Evolutionary conservation across 140 eudicot species (phyloP), one percentile per base, ranked within the genome.

Genomic region (Senecio squalidus): DNA sequence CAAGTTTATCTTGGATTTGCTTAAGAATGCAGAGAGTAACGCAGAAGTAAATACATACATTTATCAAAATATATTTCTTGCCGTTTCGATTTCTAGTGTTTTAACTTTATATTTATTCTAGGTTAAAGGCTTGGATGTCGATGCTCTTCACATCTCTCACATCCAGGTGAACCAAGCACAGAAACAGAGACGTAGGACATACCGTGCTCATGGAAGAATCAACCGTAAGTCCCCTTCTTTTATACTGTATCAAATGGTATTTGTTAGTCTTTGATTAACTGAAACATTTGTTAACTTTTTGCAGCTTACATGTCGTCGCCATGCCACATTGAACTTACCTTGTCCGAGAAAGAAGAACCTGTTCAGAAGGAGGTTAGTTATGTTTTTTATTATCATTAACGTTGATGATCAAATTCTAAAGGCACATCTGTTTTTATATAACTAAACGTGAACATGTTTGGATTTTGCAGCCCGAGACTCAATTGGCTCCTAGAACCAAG

Each of bases 81-180:
- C 43, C 30, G 57, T 34, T 2, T 11, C 0, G 13, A 27, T 9
- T 14, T 53, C 9, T 1, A 40, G 45, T 8, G 9, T 14, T 27
- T 0, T 27, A 25, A 1, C 18, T 61, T 17, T 13, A 23, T 48
- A 3, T 0, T 21, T 23, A 4, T 41, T 43, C 10, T 41, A 81
- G 88, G 79, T 81, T 16, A 81, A 81, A 64, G 88, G 88, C 29
- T 78, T 81, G 76, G 88, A 81, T 63, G 82, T 81, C 41, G 88
- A 81, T 62, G 69, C 88, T 8, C 88, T 81, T 70, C 73, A 73
- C 81, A 81, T 81, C 53, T 77, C 88, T 11, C 88, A 81, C 76
- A 81, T 81, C 63, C 84, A 81, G 66, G 88, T 81, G 14, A 81
- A 81, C 76, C 84, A 81, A 67, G 88, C 88, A n/a, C 84, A 77